Percentiles rank a stretch among this genome's conserved stretches.
Conservation (phyloP, 2,329 filamentous ascomycete species). For the Monosporascus sp. region DNA sequence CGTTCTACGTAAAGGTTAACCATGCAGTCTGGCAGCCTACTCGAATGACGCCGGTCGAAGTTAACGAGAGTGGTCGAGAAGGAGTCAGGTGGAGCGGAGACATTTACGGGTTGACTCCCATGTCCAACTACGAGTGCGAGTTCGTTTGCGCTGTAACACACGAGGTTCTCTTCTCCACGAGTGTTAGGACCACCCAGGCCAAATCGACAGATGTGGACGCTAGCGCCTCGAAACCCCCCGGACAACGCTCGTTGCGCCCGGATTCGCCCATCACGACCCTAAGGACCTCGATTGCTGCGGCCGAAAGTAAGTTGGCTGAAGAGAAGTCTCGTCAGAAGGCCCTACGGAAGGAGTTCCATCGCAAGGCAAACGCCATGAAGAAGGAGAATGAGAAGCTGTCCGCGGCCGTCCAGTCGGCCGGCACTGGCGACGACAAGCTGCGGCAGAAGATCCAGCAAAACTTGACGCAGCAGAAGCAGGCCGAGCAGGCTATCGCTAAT, state of each 20-base stretch:
- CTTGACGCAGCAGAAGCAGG: conserved; percentile 65
- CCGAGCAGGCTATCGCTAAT: conserved; percentile 49
- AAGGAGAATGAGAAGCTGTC: conserved; percentile 70
- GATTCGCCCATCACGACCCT: conserved; percentile 74
- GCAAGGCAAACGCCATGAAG: conserved; percentile 59
- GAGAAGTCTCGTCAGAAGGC: conserved; percentile 65
- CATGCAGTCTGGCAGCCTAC: conserved; percentile 76
- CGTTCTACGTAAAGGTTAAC: conserved; percentile 75
- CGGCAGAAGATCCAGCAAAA: conserved; percentile 72
- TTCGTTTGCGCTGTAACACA: conserved; percentile 65
- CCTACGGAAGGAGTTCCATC: conserved; percentile 69
- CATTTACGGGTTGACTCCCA: conserved; percentile 63
- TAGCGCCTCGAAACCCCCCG: conserved; percentile 31
- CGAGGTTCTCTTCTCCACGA: conserved; percentile 64
- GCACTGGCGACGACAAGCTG: conserved; percentile 70
- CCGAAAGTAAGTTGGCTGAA: conserved; percentile 65
- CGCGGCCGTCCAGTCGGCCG: conserved; percentile 60
- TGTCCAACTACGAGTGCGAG: conserved; percentile 74
- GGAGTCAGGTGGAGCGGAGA: conserved; percentile 63
- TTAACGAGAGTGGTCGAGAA: conserved; percentile 27
- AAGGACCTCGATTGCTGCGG: conserved; percentile 68
- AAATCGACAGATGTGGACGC: conserved; percentile 35
- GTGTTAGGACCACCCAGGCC: conserved; percentile 60
- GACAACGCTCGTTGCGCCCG: conserved; percentile 60
- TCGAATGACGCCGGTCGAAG: conserved; percentile 53